Base-by-base conservation (phyloP, 1,139 yeast genomes). In the Nakaseomyces bracarensis region DNA sequence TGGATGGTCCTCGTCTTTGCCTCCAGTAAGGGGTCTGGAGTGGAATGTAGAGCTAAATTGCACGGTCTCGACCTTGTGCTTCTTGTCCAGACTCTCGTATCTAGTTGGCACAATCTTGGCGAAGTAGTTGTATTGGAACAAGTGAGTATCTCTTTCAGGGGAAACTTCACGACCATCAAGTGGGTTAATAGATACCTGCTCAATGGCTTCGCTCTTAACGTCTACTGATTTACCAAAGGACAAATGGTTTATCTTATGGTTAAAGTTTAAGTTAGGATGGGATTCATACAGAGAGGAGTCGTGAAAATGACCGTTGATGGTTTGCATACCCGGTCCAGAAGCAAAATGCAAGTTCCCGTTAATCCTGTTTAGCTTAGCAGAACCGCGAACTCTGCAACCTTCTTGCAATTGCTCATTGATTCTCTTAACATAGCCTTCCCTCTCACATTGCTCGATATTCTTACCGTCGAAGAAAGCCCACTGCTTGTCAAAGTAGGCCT, bases 401-500 rank as follows among this genome's bases (percentile, higher is more conserved):
- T 89, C 96, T 45, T 71, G 61, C 46, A 84, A 68, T 53, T 82
- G 72, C 13, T 70, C 73, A 40, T 68, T 71, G 42, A 89, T 64
- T 33, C 67, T 68, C 16, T 68, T 60, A 31, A 85, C 94, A 61
- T 84, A 87, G 9, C 95, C 93, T 61, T 87, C 96, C 8, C 68
- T 68, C 58, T 85, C 96, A 71, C 98, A 91, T 65, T 89, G 97
- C 49, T 78, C 85, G 46, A 91, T 77, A 47, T 83, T 77, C 42
- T 73, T 70, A 44, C 97, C 97, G 59, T 91, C 97, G 54, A 67
- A 82, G 62, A 91, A 89, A 2, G 83, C 91, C 98, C 98, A 91
- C 26, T 77, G 78, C 21, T 68, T 72, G 16, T 72, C 74, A 19
- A 84, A 79, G 59, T 89, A 91, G 1, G 96, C 96, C 52, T 71